Evolutionary conservation across 495 filamentous ascomycete genomes (phyloP).

Genomic region (Aspergillus steynii): DNA sequence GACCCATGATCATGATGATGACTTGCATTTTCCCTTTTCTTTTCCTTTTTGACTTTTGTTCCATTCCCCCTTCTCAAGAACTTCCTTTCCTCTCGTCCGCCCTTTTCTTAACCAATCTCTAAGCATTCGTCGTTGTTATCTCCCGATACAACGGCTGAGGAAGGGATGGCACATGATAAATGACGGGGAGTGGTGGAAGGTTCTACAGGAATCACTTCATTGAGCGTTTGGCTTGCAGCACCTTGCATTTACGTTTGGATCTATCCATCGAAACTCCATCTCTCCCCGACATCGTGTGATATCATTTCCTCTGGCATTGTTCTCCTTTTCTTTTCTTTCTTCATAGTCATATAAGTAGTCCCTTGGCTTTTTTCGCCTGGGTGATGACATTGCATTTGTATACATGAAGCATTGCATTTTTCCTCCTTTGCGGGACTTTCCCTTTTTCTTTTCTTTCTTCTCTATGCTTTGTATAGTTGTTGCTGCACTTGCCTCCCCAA

Average conservation of each 20-base stretch:
- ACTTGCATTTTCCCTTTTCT: constrained; percentile 12
- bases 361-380: constrained; percentile 12
- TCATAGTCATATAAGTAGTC: constrained; percentile 21
- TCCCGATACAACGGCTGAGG: constrained; percentile 9
- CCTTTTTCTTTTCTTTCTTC: background rate
- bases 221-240: constrained; percentile 18
- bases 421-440: background rate
- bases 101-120: background rate
- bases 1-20: constrained; percentile 34
- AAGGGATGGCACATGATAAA: constrained; percentile 21
- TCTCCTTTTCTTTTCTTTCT: constrained; percentile 1
- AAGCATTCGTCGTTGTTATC: background rate
- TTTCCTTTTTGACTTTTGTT: background rate
- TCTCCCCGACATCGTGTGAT: constrained; percentile 20
- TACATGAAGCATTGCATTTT: constrained; percentile 1
- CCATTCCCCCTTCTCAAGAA: background rate
- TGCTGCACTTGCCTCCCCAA: background rate
- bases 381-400: constrained; percentile 10
- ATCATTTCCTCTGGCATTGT: constrained; percentile 8
- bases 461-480: background rate
- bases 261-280: constrained; percentile 17
- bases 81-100: constrained; percentile 3
- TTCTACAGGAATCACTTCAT: constrained; percentile 18
- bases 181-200: constrained; percentile 17
- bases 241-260: constrained; percentile 22